Base-by-base conservation (phyloP, 139 green algal genomes). In the Chlamydomonas schloesseri region DNA sequence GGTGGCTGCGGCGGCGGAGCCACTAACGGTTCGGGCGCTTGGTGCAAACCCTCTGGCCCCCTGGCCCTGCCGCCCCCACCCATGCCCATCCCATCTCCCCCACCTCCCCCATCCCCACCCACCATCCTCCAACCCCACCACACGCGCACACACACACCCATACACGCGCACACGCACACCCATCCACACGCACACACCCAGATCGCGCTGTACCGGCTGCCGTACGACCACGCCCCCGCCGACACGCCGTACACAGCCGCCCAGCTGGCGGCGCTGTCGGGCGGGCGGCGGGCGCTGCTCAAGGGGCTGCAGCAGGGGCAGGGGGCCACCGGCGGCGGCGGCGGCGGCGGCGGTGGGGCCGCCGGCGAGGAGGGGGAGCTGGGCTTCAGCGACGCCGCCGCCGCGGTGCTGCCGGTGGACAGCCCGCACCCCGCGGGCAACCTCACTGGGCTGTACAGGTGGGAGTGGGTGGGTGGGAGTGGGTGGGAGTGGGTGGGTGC, bases 161-260 rank as follows among this genome's bases (percentile, higher is more conserved):
- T 14, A 5, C 62, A 4, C 62, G 14, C 23, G 11, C 36, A 50
- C 42, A 5, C 42, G 8, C 62, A 14, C 14, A 21, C 26, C 62
- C 62, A 17, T 14, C 20, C 62, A 4, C 62, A 2, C 23, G 11
- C 36, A n/a, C n/a, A n/a, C n/a, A n/a, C n/a, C n/a, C 57, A 82
- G 75, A 31, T 82, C 34, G 75, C 75, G 33, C 57, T 82, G 57
- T 82, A 82, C 57, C 71, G 58, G 34, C 24, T 82, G 33, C 75
- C 75, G 9, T 82, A 82, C 75, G 50, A 29, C 5, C 57, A 71
- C 4, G 75, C 75, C 0, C 75, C 75, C 34, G 75, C 75, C 5
- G 36, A 82, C 57, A 5, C 46, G 75, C 34, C 75, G 24, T 26
- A 71, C 3, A 82, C 75, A 0, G 13, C 75, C 3, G 4, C 31